Evolutionary conservation across 345 rosid species (phyloP).

Genomic region (Carallia pectinifolia): DNA sequence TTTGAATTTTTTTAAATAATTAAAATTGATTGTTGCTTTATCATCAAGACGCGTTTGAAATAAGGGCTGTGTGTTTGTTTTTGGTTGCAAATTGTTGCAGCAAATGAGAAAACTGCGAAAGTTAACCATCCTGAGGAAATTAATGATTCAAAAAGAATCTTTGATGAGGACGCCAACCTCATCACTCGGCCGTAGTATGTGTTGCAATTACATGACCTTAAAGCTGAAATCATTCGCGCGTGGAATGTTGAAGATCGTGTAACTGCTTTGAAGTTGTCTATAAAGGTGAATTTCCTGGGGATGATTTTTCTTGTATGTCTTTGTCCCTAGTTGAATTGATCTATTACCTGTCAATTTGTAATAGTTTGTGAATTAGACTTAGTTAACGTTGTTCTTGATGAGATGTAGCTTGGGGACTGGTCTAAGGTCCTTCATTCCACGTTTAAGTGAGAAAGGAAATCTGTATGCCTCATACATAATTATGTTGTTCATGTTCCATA

Average conservation of each 20-base stretch:
- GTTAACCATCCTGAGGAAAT: slow-evolving; percentile 46
- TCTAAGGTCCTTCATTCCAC: neutral
- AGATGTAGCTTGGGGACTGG: slow-evolving; percentile 1
- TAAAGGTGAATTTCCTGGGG: slow-evolving; percentile 48
- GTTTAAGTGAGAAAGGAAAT: neutral
- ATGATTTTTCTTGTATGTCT: slow-evolving; percentile 7
- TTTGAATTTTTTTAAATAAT: neutral
- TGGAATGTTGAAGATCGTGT: slow-evolving; percentile 82
- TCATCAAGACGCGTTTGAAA: neutral
- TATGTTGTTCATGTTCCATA: too few relatives aligned
- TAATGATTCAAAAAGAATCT: slow-evolving; percentile 50
- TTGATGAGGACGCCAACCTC: slow-evolving; percentile 46
- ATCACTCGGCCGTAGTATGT: slow-evolving; percentile 72
- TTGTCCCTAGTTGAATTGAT: neutral
- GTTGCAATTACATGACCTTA: slow-evolving; percentile 62
- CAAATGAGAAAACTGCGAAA: slow-evolving; percentile 43
- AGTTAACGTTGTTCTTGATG: neutral
- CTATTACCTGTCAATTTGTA: neutral
- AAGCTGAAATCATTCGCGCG: slow-evolving; percentile 67
- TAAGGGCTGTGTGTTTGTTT: neutral
- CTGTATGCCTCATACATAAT: too few relatives aligned
- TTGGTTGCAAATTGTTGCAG: slow-evolving; percentile 33
- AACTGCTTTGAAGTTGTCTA: slow-evolving; percentile 68
- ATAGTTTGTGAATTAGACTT: neutral
- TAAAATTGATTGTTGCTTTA: neutral